phyloP scores from a whole-genome alignment of 768 basidiomycete genomes.

The Serendipita sp. region DNA sequence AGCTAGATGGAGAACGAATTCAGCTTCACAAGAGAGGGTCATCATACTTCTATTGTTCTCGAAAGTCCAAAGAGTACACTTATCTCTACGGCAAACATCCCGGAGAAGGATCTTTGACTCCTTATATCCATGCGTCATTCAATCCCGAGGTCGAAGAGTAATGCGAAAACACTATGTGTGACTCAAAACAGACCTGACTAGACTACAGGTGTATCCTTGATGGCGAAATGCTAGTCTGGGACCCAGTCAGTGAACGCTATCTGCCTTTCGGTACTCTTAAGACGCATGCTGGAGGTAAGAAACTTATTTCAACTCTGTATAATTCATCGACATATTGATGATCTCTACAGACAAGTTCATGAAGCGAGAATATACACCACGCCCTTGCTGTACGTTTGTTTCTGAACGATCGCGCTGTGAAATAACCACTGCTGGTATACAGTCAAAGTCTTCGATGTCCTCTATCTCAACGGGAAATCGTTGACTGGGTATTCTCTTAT shows the following conservation, averaged over 20 bases:
- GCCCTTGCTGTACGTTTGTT: constrained; percentile 70
- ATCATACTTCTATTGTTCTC: constrained; percentile 83
- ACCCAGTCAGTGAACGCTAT: constrained; percentile 73
- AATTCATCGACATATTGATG: constrained; percentile 1
- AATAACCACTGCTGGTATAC: background rate
- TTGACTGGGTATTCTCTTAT: constrained; percentile 53
- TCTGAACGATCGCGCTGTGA: background rate
- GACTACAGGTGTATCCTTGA: constrained; percentile 69
- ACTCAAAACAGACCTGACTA: constrained; percentile 5
- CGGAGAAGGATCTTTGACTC: constrained; percentile 75
- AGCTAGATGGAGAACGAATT: constrained; percentile 92
- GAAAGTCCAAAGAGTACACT: constrained; percentile 83
- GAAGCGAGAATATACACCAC: constrained; percentile 51
- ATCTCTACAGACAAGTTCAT: constrained; percentile 37
- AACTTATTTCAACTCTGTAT: background rate
- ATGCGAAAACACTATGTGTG: constrained; percentile 16
- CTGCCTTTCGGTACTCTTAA: constrained; percentile 89
- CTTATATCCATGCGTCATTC: constrained; percentile 63
- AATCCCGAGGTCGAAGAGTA: constrained; percentile 66
- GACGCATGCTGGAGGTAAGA: constrained; percentile 68
- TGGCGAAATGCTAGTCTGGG: constrained; percentile 98
- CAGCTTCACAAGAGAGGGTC: constrained; percentile 87
- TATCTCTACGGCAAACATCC: constrained; percentile 80
- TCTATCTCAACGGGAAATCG: constrained; percentile 74
- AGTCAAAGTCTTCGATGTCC: constrained; percentile 95